Conservation (phyloP, 139 green algal genomes). For the Gonium pectorale region DNA sequence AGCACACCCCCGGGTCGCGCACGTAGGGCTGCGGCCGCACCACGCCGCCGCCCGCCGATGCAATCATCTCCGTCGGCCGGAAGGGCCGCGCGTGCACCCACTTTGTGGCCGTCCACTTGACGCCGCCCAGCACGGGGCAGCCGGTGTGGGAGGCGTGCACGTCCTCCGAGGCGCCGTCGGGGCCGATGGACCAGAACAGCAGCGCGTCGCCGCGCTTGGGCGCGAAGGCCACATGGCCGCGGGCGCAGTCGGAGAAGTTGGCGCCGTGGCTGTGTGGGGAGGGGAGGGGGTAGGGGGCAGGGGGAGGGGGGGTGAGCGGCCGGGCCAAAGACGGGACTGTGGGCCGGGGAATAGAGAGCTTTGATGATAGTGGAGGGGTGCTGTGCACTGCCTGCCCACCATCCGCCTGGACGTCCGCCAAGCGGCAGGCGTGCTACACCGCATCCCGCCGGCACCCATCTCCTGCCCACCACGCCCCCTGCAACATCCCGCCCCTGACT, state of each 20-base stretch:
- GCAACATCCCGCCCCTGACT: too few relatives aligned
- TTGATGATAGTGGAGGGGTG: too few relatives aligned
- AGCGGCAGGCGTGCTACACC: too few relatives aligned
- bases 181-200: slow-evolving; percentile 59
- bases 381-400: too few relatives aligned
- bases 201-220: slow-evolving; percentile 65
- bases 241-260: slow-evolving; percentile 65
- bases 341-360: too few relatives aligned
- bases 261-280: slow-evolving; percentile 2
- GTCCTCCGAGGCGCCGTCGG: slow-evolving; percentile 49
- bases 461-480: too few relatives aligned
- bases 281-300: background rate
- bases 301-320: background rate
- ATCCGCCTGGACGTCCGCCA: too few relatives aligned
- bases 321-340: too few relatives aligned
- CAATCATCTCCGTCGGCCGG: slow-evolving; percentile 37
- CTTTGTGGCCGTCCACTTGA: slow-evolving; percentile 69
- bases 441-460: too few relatives aligned
- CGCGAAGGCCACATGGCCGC: slow-evolving; percentile 61
- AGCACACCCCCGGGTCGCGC: slow-evolving; percentile 45
- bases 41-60: background rate
- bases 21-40: slow-evolving; percentile 11
- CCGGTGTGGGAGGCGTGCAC: slow-evolving; percentile 55
- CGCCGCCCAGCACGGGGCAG: slow-evolving; percentile 52
- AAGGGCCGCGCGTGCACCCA: slow-evolving; percentile 67